These are phyloP conservation scores for Phaeosphaeria sp. DNA, from an alignment of 2,329 filamentous ascomycete genomes.

Conservation along the genomic window DNA sequence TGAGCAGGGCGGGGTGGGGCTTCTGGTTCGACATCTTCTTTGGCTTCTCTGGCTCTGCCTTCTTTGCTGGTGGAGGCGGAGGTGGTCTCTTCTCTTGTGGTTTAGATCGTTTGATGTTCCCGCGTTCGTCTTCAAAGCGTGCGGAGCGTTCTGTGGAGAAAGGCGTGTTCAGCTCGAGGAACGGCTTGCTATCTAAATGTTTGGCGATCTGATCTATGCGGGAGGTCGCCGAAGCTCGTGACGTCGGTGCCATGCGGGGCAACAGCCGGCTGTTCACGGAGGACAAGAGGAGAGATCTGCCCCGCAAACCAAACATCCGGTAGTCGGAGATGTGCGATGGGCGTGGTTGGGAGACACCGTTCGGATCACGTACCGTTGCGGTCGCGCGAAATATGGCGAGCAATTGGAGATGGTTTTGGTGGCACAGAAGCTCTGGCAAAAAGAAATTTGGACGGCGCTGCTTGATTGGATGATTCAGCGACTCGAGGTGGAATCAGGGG, in stretches of 20 bases:
- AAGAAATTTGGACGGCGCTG: neutral
- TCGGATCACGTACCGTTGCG: slow-evolving; percentile 7
- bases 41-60: slow-evolving; percentile 21
- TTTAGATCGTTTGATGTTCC: slow-evolving; percentile 34
- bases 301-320: slow-evolving; percentile 42
- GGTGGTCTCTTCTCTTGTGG: slow-evolving; percentile 1
- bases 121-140: slow-evolving; percentile 61
- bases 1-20: slow-evolving; percentile 78
- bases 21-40: slow-evolving; percentile 63
- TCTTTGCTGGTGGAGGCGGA: slow-evolving; percentile 9
- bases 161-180: slow-evolving; percentile 68
- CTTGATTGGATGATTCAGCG: slow-evolving; percentile 11
- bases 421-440: slow-evolving; percentile 7
- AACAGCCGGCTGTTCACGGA: slow-evolving; percentile 36
- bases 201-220: slow-evolving; percentile 67
- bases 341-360: slow-evolving; percentile 2
- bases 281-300: slow-evolving; percentile 12
- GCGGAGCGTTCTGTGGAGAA: slow-evolving; percentile 66
- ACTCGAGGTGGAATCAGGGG: slow-evolving; percentile 1
- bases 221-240: slow-evolving; percentile 54
- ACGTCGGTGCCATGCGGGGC: slow-evolving; percentile 43
- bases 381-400: slow-evolving; percentile 1
- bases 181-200: slow-evolving; percentile 64
- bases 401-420: neutral
- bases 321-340: slow-evolving; percentile 28